Percentiles rank a stretch among this genome's conserved stretches.
Evolutionary conservation across 1,284 basidiomycete species (phyloP).

Genomic region (Fomitiporia mediterranea): DNA sequence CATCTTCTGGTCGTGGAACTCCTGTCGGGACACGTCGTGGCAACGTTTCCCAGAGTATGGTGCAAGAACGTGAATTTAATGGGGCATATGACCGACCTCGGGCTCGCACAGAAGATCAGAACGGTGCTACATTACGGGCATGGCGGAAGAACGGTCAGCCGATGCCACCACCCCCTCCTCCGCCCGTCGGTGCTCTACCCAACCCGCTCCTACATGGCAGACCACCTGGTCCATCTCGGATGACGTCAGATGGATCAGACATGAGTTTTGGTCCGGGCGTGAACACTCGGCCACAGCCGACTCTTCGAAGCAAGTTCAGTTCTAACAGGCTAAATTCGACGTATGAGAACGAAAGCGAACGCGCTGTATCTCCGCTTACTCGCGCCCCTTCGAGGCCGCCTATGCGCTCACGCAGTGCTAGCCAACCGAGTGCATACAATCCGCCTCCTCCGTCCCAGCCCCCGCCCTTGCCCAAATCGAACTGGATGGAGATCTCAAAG

Average conservation of each 20-base stretch:
- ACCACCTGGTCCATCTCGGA: constrained; percentile 45
- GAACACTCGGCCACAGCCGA: constrained; percentile 40
- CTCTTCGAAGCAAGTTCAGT: constrained; percentile 67
- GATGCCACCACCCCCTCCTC: constrained; percentile 23
- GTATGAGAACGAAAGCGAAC: constrained; percentile 40
- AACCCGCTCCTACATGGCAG: constrained; percentile 24
- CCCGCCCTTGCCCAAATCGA: constrained; percentile 53
- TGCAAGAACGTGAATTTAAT: constrained; percentile 45
- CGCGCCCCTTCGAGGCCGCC: constrained; percentile 30
- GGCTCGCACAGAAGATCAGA: constrained; percentile 71
- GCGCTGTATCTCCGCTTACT: constrained; percentile 19
- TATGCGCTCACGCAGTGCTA: constrained; percentile 65
- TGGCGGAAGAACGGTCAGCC: constrained; percentile 44
- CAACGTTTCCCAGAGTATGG: constrained; percentile 54
- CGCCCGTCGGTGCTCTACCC: constrained; percentile 22
- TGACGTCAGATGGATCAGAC: constrained; percentile 50
- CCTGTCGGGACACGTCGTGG: constrained; percentile 52
- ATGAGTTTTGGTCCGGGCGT: constrained; percentile 43
- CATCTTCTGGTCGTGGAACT: constrained; percentile 58
- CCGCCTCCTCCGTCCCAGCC: constrained; percentile 41
- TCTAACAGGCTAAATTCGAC: constrained; percentile 53
- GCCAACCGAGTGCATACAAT: constrained; percentile 67
- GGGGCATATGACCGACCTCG: constrained; percentile 50
- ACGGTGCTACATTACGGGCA: constrained; percentile 58
- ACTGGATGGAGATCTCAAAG: constrained; percentile 49